phyloP scores from a whole-genome alignment of 2,329 filamentous ascomycete species.

The Thelonectria discophora region DNA sequence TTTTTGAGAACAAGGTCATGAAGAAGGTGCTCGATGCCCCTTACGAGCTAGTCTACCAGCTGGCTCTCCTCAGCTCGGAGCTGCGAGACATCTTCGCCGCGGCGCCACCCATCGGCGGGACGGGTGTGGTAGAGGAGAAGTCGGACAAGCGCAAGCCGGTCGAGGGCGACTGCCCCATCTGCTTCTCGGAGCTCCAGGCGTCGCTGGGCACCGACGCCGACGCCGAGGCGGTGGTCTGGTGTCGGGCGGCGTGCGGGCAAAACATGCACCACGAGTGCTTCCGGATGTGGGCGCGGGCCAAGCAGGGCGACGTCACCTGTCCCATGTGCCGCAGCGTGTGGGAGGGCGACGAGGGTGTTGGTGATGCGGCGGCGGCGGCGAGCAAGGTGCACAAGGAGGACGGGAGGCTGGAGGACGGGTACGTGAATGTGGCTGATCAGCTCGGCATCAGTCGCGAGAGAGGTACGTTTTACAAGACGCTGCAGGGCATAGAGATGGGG shows the following conservation, averaged over 20 bases:
- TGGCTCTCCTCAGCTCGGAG: slow-evolving; percentile 67
- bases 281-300: slow-evolving; percentile 62
- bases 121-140: slow-evolving; percentile 42
- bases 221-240: slow-evolving; percentile 57
- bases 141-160: slow-evolving; percentile 56
- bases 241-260: slow-evolving; percentile 61
- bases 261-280: slow-evolving; percentile 65
- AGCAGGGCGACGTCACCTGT: slow-evolving; percentile 60
- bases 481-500: too few species aligned
- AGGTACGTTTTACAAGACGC: slow-evolving; percentile 50
- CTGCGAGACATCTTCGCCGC: slow-evolving; percentile 65
- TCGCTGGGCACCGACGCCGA: slow-evolving; percentile 46
- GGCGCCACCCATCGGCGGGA: slow-evolving; percentile 58
- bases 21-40: slow-evolving; percentile 67
- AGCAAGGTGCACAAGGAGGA: slow-evolving; percentile 55
- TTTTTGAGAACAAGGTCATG: slow-evolving; percentile 57
- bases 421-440: slow-evolving; percentile 68
- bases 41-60: slow-evolving; percentile 66
- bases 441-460: slow-evolving; percentile 64
- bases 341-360: slow-evolving; percentile 52
- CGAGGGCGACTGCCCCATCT: slow-evolving; percentile 67
- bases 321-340: slow-evolving; percentile 69
- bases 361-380: slow-evolving; percentile 49
- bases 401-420: slow-evolving; percentile 59
- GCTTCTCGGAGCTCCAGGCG: slow-evolving; percentile 59